Evolutionary conservation across 345 rosid genomes (phyloP).

Genomic region (Corchorus olitorius): DNA sequence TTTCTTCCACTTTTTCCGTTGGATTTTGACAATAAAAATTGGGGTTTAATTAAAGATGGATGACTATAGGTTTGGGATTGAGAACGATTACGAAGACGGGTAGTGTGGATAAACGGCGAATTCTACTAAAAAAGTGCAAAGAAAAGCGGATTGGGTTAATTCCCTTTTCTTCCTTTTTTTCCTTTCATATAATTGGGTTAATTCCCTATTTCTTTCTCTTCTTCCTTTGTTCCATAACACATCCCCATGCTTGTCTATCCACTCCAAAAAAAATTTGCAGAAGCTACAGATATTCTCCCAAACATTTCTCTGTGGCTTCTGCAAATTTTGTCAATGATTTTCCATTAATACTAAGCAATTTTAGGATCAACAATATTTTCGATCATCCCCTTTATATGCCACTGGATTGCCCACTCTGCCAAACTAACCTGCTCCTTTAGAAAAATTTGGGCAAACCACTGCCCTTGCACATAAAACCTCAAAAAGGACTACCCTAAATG

Average conservation of each 20-base stretch:
- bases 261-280: conserved; percentile 37
- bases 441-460: conserved; percentile 53
- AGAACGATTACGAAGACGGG: too few species aligned
- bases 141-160: too few species aligned
- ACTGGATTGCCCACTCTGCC: conserved; percentile 80
- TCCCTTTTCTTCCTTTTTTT: too few species aligned
- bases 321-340: conserved; percentile 61
- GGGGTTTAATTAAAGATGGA: too few species aligned
- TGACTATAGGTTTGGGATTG: too few species aligned
- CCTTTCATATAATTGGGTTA: too few species aligned
- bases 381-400: conserved; percentile 59
- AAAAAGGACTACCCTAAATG: conserved; percentile 78
- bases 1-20: too few species aligned
- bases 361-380: conserved; percentile 66
- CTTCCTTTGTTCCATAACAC: conserved; percentile 87
- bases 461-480: conserved; percentile 57
- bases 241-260: conserved; percentile 74
- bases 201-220: too few species aligned
- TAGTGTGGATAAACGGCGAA: too few species aligned
- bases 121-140: too few species aligned
- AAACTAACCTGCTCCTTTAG: conserved; percentile 79
- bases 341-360: conserved; percentile 42
- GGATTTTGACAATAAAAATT: too few species aligned
- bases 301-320: conserved; percentile 87
- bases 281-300: conserved; percentile 47